Evolutionary conservation across 1,284 basidiomycete species (phyloP), one percentile per base, ranked within the genome.

Genomic region (Ustilago xerochloae): DNA sequence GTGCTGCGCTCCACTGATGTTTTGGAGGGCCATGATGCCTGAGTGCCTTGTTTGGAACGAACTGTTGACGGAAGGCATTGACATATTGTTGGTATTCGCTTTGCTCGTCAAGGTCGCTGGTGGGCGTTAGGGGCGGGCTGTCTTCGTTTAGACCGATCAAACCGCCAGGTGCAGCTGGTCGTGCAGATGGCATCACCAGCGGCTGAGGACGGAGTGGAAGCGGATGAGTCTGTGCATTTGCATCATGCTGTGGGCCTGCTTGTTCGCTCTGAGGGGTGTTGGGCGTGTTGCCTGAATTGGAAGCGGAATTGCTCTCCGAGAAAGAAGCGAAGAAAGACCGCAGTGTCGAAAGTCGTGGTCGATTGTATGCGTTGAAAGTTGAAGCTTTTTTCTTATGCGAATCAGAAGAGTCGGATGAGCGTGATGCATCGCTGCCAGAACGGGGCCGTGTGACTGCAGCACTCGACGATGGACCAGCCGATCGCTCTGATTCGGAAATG

Each of bases 101-200:
- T 39, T 69, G 69, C 26, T 73, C 61, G 38, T 67, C 75, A 20
- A 51, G 60, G 29, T 78, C 76, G 50, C 61, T 61, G 15, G 68
- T 72, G 4, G 81, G 81, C 6, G 81, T 81, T 12, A 82, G 65
- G 9, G 81, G 79, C 15, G 81, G 78, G 24, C 74, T 79, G 49
- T 76, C 74, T 24, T 75, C 70, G 49, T 82, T 81, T 45, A 83
- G 66, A 9, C 77, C 61, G 20, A 63, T 57, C 30, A 72, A 15
- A 32, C 69, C 63, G 33, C 66, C 55, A 15, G 77, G 77, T 3
- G 69, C 73, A 4, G 77, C 81, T 0, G 61, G 63, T 18, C 80
- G 54, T 6, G 81, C 81, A 4, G 77, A 63, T 0, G 81, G 81
- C 70, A 81, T 80, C n/a, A 72, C 72, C 1, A 83, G 63, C 24